Base-by-base conservation (phyloP, 2,329 filamentous ascomycete species). In the Pyricularia sp. region DNA sequence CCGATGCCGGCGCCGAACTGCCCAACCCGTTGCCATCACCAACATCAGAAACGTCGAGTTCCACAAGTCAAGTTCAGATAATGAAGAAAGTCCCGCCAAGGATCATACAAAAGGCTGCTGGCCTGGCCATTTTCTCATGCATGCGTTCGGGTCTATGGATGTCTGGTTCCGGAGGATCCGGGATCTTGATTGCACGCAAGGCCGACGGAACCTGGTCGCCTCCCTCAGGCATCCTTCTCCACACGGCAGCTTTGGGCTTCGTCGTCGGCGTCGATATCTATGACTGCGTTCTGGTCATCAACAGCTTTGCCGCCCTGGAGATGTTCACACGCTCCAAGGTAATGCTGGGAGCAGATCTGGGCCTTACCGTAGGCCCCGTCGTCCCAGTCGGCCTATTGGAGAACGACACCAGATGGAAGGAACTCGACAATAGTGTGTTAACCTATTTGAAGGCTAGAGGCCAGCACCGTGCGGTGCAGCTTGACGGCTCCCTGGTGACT, bases 71-170 rank as follows among this genome's bases (percentile, higher is more conserved):
- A 66, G 83, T 82, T 67, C 83, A 83, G 68, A 81, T 92, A 23
- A 79, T 84, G 67, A 92, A 94, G 79, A 95, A 93, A 81, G 97
- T 98, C 31, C 94, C 94, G 0, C 82, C 89, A 69, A 86, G 90
- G 75, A 92, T 97, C 69, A 92, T 98, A 73, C 88, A 92, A 76
- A 92, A 95, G 79, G 93, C 94, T 31, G 93, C 94, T 73, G 94
- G 93, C 12, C 85, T 98, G 69, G 94, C 93, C 68, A 92, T 98
- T 73, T 97, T 97, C 81, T 97, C 94, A 0, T 97, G 93, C 33
- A 97, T 97, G 93, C 90, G 94, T 70, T 94, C 92, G 17, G 94
- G 94, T 14, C 82, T 97, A 36, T 97, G 94, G 92, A 85, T 97
- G 73, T 94, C 92, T 64, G 94, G 94, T 64, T 94, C 93, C 20